A percentile compares a stretch with the other conserved stretches of the same genome.
These are phyloP conservation scores for Aureobasidium vineae DNA, from an alignment of 2,329 filamentous ascomycete genomes.

Conservation along the genomic window DNA sequence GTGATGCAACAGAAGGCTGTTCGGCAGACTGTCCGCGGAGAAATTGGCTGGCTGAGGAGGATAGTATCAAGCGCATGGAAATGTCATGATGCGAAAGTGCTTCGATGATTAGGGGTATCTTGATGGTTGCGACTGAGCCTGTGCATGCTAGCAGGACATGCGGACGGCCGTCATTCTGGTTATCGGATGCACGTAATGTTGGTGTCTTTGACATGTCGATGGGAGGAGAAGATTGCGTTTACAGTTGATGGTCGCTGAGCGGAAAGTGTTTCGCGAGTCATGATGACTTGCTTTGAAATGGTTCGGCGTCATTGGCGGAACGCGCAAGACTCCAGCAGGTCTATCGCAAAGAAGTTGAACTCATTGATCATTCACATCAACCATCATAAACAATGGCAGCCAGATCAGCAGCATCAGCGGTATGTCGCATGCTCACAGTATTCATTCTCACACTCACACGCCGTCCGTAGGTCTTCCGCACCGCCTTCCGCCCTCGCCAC, in stretches of 20 bases:
- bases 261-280: slow-evolving; percentile 14
- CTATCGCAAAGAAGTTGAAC: slow-evolving; percentile 9
- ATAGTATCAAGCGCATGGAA: slow-evolving; percentile 83
- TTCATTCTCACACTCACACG: neutral
- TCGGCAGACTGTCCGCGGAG: slow-evolving; percentile 72
- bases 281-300: slow-evolving; percentile 21
- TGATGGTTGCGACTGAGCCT: slow-evolving; percentile 85
- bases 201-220: slow-evolving; percentile 15
- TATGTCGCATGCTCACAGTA: neutral
- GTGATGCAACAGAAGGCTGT: slow-evolving; percentile 65
- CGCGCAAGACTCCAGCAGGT: neutral
- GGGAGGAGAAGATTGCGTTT: neutral
- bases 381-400: slow-evolving; percentile 24
- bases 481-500: slow-evolving; percentile 45
- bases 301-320: slow-evolving; percentile 24
- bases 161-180: slow-evolving; percentile 51
- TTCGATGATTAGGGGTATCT: slow-evolving; percentile 54
- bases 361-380: neutral
- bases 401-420: slow-evolving; percentile 27
- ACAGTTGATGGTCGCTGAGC: slow-evolving; percentile 3
- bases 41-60: slow-evolving; percentile 70
- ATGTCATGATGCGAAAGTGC: slow-evolving; percentile 59
- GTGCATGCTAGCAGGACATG: slow-evolving; percentile 66
- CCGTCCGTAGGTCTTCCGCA: slow-evolving; percentile 45
- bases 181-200: slow-evolving; percentile 38